A percentile compares a stretch with the other conserved stretches of the same genome.
Evolutionary conservation across 176 grass and related monocot genomes (phyloP).

Genomic region (Aegilops tauschii): DNA sequence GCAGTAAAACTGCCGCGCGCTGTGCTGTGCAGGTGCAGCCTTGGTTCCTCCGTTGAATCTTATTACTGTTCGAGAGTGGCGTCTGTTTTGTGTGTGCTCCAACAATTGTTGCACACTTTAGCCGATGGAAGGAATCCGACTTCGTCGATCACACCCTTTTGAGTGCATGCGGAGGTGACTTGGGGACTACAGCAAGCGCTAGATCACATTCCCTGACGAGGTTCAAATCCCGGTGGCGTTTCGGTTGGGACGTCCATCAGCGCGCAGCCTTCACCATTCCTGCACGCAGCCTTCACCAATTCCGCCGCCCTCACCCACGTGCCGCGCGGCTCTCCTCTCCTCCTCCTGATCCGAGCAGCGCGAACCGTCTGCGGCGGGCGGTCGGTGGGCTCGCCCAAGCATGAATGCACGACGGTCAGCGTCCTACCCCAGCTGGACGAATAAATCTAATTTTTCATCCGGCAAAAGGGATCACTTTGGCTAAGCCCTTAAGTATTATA

Average conservation of each 20-base stretch:
- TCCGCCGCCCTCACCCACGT: not conserved
- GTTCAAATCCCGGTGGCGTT: not conserved
- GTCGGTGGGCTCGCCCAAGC: not conserved
- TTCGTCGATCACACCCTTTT: not conserved
- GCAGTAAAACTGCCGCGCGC: no score
- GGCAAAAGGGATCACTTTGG: no score
- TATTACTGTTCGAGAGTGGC: not conserved
- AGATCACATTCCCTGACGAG: not conserved
- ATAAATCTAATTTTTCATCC: no score
- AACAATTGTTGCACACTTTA: no score
- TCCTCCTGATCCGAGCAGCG: no score
- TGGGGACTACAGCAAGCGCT: not conserved
- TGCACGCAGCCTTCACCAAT: not conserved
- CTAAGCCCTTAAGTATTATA: no score
- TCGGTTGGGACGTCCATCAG: not conserved
- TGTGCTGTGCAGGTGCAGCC: not conserved
- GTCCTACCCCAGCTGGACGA: not conserved
- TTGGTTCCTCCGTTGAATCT: slow-evolving; percentile 13
- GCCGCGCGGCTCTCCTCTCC: not conserved
- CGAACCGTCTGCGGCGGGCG: not conserved
- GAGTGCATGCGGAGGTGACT: not conserved
- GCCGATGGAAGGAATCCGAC: not conserved
- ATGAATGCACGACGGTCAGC: not conserved
- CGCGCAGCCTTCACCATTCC: no score
- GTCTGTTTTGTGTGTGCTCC: not conserved